Evolutionary conservation across 2,329 filamentous ascomycete genomes (phyloP), one percentile per base, ranked within the genome.

Genomic region (Trichoderma polysporum): DNA sequence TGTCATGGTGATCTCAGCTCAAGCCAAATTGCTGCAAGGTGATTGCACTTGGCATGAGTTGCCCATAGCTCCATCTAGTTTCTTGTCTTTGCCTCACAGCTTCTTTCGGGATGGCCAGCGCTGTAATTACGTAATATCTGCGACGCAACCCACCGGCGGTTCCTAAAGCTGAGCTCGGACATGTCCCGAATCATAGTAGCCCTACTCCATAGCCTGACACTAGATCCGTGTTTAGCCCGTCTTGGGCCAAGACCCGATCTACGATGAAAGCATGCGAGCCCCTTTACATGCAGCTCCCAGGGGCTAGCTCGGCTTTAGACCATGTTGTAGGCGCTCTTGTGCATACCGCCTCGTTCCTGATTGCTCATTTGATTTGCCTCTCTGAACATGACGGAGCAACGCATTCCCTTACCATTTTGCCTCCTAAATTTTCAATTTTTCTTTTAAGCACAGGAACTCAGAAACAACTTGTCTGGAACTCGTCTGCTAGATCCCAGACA

Each of bases 231-330:
- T 25, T 54, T 54, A 54, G 52, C 27, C 52, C 31, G 35, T 54
- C 52, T 54, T 54, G 31, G 52, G 52, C 52, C 52, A 35, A 54
- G 52, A n/a, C 31, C 52, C 52, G 52, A 54, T 54, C 52, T 33
- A 54, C 52, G 52, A 54, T 54, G 25, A 35, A n/a, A n/a, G n/a
- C n/a, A n/a, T n/a, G n/a, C n/a, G n/a, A n/a, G n/a, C n/a, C n/a
- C n/a, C n/a, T n/a, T 35, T 54, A 15, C 29, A 33, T 54, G 52
- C n/a, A 13, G 52, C 31, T 27, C 52, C 52, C 52, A 37, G 31
- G 52, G 50, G 31, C 17, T 35, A n/a, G 12, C 52, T 54, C 52
- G 52, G 31, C 52, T 35, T n/a, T n/a, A 54, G 17, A 35, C 29
- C 29, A 54, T 33, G 52, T 29, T 54, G 31, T n/a, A n/a, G n/a